Conservation (phyloP, 2,329 filamentous ascomycete genomes). For the Fusarium cicatricum region DNA sequence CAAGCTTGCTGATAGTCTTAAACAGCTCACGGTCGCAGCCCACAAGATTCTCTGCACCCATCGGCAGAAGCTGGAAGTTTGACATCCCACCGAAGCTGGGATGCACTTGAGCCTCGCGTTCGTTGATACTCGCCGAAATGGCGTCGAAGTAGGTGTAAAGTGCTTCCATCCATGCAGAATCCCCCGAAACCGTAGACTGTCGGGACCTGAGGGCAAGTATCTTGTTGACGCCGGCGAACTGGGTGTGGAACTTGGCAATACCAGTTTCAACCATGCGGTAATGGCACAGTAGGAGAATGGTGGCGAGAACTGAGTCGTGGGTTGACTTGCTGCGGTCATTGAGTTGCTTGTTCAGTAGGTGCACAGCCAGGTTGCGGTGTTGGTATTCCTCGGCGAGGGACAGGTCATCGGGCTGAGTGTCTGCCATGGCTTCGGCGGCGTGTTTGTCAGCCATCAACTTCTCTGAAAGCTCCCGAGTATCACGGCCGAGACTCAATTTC, state of each 20-base stretch:
- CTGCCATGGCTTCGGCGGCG: slow-evolving; percentile 54
- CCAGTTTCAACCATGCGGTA: slow-evolving; percentile 95
- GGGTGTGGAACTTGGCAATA: slow-evolving; percentile 90
- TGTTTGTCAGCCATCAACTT: slow-evolving; percentile 57
- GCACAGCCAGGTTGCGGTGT: slow-evolving; percentile 81
- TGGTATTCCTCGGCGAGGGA: slow-evolving; percentile 82
- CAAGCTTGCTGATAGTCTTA: slow-evolving; percentile 83
- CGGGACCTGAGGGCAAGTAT: slow-evolving; percentile 77
- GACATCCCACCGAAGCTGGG: slow-evolving; percentile 68
- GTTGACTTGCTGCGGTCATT: slow-evolving; percentile 77
- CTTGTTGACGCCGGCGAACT: slow-evolving; percentile 93
- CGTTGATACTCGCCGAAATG: slow-evolving; percentile 90
- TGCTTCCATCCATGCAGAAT: slow-evolving; percentile 89
- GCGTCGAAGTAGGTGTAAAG: slow-evolving; percentile 96
- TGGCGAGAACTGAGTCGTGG: slow-evolving; percentile 87
- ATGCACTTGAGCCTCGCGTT: slow-evolving; percentile 84
- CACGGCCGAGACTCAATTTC: slow-evolving; percentile 68
- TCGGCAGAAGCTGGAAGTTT: slow-evolving; percentile 59
- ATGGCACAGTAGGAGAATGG: slow-evolving; percentile 85
- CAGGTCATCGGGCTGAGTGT: slow-evolving; percentile 66
- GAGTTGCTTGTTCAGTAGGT: slow-evolving; percentile 83
- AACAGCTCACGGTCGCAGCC: slow-evolving; percentile 90
- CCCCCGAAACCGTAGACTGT: slow-evolving; percentile 59
- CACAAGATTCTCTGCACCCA: slow-evolving; percentile 82
- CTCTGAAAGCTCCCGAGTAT: slow-evolving; percentile 59